A percentile compares a stretch with the other conserved stretches of the same genome.
Conservation (phyloP, 2,329 filamentous ascomycete species). For the Pseudopyricularia cyperi region DNA sequence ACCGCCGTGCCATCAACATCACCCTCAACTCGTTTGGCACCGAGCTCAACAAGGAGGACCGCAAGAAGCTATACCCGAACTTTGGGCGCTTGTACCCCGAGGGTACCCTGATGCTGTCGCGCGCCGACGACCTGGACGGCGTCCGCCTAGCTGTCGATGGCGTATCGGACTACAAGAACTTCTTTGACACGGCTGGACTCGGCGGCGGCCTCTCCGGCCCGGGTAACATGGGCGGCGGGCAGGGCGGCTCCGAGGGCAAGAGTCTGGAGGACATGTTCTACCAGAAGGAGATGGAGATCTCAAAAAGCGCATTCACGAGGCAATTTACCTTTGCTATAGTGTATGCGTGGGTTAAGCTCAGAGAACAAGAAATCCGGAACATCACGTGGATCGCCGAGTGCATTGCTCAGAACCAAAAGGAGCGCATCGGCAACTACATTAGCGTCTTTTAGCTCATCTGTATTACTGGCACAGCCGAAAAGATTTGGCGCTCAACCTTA, state of each 20-base stretch:
- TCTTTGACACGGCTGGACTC: slow-evolving; percentile 84
- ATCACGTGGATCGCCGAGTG: slow-evolving; percentile 99
- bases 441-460: slow-evolving; percentile 55
- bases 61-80: slow-evolving; percentile 89
- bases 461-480: slow-evolving; percentile 2
- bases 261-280: slow-evolving; percentile 97
- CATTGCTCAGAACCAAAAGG: slow-evolving; percentile 99
- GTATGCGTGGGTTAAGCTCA: slow-evolving; percentile 94
- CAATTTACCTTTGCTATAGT: slow-evolving; percentile 94
- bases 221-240: slow-evolving; percentile 67
- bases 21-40: slow-evolving; percentile 98
- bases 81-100: slow-evolving; percentile 90
- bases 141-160: slow-evolving; percentile 90
- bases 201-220: slow-evolving; percentile 58
- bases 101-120: slow-evolving; percentile 85
- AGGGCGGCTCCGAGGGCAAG: slow-evolving; percentile 66
- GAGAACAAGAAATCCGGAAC: slow-evolving; percentile 99
- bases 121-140: slow-evolving; percentile 88
- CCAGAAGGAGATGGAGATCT: slow-evolving; percentile 98
- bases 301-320: slow-evolving; percentile 85
- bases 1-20: slow-evolving; percentile 95
- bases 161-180: slow-evolving; percentile 83
- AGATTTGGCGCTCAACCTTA: neutral
- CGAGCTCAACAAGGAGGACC: slow-evolving; percentile 82
- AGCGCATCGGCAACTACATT: slow-evolving; percentile 97